Base-by-base conservation (phyloP, 2,329 filamentous ascomycete genomes). In the Hymenotorrendiella dingleyae region DNA sequence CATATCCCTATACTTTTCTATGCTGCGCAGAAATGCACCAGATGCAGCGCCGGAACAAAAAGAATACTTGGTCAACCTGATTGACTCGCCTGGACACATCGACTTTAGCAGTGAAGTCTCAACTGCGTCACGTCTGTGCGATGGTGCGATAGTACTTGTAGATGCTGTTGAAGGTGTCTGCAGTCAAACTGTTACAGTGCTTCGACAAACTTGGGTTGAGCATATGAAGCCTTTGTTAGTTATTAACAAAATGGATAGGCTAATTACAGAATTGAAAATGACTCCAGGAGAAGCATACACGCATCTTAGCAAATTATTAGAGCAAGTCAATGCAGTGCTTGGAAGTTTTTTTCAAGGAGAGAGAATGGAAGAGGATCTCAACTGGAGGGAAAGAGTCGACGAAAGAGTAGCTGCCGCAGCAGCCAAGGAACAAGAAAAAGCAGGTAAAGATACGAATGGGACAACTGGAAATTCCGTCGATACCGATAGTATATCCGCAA, bases 21-120 rank as follows among this genome's bases (percentile, higher is more conserved):
- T 97, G 76, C 70, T 94, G 41, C 78, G 90, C 54, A 79, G 87
- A 54, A 70, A 78, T 27, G 71, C 77, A 2, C 82, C 84, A 2
- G 82, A 88, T 12, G 78, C 78, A 5, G 61, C 72, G 11, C 83
- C 87, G 0, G 76, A 82, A 56, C 74, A 84, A 16, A 88, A 88
- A 60, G 91, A 98, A 64, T 96, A 95, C 61, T 73, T 98, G 49
- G 87, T 98, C 68, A 98, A 98, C 64, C 68, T 98, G 45, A 98
- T 98, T 61, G 93, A 98, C 67, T 97, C 93, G 1, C 93, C 93
- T 0, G 93, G 93, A 2, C 93, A 98, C 63, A 97, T 98, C 52
- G 93, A 98, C 66, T 98, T 98, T 64, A 96, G 90, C 68, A 95
- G 89, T 53, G 93, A 98, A 62, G 93, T 98, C 1, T 97, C 90